Evolutionary conservation across 352 stramenopile species (phyloP), one percentile per base, ranked within the genome.

Genomic region (Globisporangium mamillatum): DNA sequence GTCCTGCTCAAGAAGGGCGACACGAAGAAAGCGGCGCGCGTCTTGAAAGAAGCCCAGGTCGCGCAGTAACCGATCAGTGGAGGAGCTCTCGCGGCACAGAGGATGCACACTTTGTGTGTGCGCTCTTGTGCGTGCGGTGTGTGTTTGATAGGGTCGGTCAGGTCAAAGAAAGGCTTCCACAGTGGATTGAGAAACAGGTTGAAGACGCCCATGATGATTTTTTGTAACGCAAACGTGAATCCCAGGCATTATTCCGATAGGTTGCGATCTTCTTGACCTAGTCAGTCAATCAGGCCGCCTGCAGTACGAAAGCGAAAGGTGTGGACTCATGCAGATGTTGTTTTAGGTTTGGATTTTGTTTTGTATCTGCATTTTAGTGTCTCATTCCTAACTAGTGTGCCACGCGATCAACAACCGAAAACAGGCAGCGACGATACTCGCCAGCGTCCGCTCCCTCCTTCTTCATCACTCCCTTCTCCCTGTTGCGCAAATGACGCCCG

Each of bases 1-100:
- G 87, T 96, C 62, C 73, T 94, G 66, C 72, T 96, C 57, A 93
- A 92, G 80, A 96, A 96, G 78, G 86, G 85, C 24, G 86, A 94
- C 67, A 89, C 86, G 68, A 96, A 94, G 79, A 96, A 96, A 71
- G 86, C 88, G 34, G 73, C 93, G 73, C 88, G 88, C 24, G 86
- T 96, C 60, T 71, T 96, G 50, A 94, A 94, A 79, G 88, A 94
- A 73, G 88, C 88, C 22, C 88, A 94, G 55, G 86, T 96, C 53
- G 72, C 78, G 50, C 79, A 89, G 63, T 92, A 70, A 58, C 48
- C 10, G 1, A 7, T 24, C 14, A 29, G 4, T 6, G 41, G 6
- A 41, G 25, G 56, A 27, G 29, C 16, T 14, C 36, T 48, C 44
- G 56, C 56, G 32, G n/a, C 56, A 22, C n/a, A 34, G 8, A 64